Base-by-base conservation (phyloP, 2,329 filamentous ascomycete genomes). In the Plenodomus lindquistii region DNA sequence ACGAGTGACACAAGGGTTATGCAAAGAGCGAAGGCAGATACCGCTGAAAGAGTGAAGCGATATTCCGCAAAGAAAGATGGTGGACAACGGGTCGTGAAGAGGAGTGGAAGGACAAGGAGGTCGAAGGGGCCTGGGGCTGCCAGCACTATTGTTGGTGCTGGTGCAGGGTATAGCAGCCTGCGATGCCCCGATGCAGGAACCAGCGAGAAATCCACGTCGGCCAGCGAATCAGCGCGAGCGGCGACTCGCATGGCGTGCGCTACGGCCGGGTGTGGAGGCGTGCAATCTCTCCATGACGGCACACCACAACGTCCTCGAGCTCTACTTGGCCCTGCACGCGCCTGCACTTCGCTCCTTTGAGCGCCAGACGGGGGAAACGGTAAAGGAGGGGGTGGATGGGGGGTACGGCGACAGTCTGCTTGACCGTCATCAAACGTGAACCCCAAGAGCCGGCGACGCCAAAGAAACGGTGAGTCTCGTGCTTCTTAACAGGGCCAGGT, bases 21-120 rank as follows among this genome's bases (percentile, higher is more conserved):
- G 44, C 57, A 76, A 74, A 57, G 71, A 75, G 66, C 57, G 73
- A 66, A 71, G 57, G 75, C 80, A 71, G 66, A 71, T 74, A 72
- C 79, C 81, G 80, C 81, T 83, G 72, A 85, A 84, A 75, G 82
- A 85, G 79, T 85, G 82, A 83, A 85, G 81, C 81, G 61, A 64
- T 77, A 79, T 72, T 71, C 75, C 56, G 66, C 66, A 62, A 60
- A 52, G 59, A 59, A 60, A 18, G 15, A 57, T 47, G 60, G 55
- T 54, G 53, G 41, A 46, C 57, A 54, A 50, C 44, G 48, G 47
- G 55, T 48, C 52, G 52, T 45, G 59, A 59, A 52, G 41, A 54
- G 46, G 48, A 52, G 71, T 74, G 75, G 72, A 60, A 50, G 56
- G 52, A 55, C 52, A 58, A 60, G 59, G 56, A 65, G 52, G 52